phyloP scores from a whole-genome alignment of 2,329 filamentous ascomycete genomes.

The Aspergillus pseudonomiae region DNA sequence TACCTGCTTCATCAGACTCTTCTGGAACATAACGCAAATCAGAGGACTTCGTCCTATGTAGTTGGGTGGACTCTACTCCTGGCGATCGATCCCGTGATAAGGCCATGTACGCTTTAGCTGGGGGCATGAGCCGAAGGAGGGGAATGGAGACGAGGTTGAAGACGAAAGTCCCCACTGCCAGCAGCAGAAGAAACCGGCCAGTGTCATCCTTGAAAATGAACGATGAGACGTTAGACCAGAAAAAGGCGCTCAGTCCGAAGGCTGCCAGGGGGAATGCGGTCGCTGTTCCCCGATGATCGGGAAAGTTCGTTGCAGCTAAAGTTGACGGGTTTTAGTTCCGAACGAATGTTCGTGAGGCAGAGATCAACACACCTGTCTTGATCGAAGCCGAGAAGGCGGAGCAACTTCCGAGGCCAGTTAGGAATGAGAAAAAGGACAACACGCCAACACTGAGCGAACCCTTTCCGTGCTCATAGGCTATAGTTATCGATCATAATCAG shows the following conservation, averaged over 20 bases:
- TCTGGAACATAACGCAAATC: conserved; percentile 29
- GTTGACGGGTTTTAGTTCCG: conserved; percentile 1
- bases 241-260: conserved; percentile 93
- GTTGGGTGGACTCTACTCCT: conserved; percentile 35
- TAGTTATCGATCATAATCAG: conserved; percentile 16
- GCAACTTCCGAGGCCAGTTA: conserved; percentile 87
- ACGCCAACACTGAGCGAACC: conserved; percentile 58
- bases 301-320: conserved; percentile 85
- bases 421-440: conserved; percentile 80
- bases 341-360: background rate
- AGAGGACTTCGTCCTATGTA: conserved; percentile 36
- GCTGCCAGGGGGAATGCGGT: conserved; percentile 91
- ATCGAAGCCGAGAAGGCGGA: conserved; percentile 87
- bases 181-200: conserved; percentile 75
- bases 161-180: conserved; percentile 76
- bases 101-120: conserved; percentile 49
- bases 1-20: conserved; percentile 40
- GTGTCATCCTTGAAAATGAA: conserved; percentile 82
- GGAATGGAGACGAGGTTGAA: conserved; percentile 79
- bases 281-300: conserved; percentile 84
- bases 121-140: conserved; percentile 76
- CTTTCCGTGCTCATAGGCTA: conserved; percentile 71
- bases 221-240: conserved; percentile 82
- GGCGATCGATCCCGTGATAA: conserved; percentile 35
- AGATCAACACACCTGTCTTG: conserved; percentile 62